A percentile compares a stretch with the other conserved stretches of the same genome.
phyloP scores from a whole-genome alignment of 805 yeast species.

The Torulaspora delbrueckii region DNA sequence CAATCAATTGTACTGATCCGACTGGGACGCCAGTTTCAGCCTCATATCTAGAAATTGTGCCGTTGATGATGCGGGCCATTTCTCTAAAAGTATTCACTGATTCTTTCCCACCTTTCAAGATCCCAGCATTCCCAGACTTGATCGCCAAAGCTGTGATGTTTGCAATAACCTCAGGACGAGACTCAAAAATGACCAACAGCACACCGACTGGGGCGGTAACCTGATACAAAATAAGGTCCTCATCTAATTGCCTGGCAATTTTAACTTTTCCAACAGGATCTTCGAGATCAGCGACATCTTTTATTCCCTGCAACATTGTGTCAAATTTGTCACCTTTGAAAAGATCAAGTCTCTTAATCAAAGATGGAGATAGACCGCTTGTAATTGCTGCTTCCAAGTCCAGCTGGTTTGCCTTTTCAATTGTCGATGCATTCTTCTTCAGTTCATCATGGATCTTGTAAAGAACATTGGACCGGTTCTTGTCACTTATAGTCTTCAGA shows the following conservation, averaged over 20 bases:
- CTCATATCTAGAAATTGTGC: constrained; percentile 42
- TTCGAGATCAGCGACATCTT: constrained; percentile 81
- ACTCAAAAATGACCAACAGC: constrained; percentile 84
- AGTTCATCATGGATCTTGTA: constrained; percentile 68
- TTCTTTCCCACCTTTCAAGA: constrained; percentile 96
- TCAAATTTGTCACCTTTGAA: constrained; percentile 81
- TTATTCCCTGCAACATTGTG: constrained; percentile 88
- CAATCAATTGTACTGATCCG: constrained; percentile 78
- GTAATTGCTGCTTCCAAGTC: constrained; percentile 69
- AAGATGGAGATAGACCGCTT: constrained; percentile 59
- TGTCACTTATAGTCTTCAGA: constrained; percentile 71
- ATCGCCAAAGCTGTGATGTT: constrained; percentile 93
- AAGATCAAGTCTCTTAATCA: constrained; percentile 80
- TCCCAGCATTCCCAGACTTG: constrained; percentile 95
- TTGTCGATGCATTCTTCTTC: constrained; percentile 50
- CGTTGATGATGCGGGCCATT: constrained; percentile 67
- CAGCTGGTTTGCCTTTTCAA: constrained; percentile 64
- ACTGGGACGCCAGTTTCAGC: constrained; percentile 66
- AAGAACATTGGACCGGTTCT: constrained; percentile 68
- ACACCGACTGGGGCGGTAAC: constrained; percentile 95
- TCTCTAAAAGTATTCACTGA: constrained; percentile 77
- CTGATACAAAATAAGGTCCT: constrained; percentile 76
- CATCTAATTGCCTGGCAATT: constrained; percentile 80
- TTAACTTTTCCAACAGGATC: constrained; percentile 93
- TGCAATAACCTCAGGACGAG: constrained; percentile 98